Conservation (phyloP, 352 stramenopile genomes). For the Pilasporangium apinafurcum region DNA sequence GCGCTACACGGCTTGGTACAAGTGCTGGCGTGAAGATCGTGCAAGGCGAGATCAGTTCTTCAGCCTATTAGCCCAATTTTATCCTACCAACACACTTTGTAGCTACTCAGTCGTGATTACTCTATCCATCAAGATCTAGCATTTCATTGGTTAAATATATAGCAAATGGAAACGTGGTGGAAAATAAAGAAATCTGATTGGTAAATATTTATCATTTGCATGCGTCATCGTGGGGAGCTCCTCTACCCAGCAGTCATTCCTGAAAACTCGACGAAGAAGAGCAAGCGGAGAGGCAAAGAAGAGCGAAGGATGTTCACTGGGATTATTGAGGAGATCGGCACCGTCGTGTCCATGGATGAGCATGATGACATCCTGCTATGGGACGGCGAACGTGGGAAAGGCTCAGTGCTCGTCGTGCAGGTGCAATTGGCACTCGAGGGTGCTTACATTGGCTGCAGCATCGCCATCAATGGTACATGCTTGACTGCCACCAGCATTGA, state of each 20-base stretch:
- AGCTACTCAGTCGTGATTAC: background rate
- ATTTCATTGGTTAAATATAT: too few species aligned
- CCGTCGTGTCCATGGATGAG: slow-evolving; percentile 89
- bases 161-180: too few species aligned
- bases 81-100: too few species aligned
- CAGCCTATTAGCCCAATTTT: slow-evolving; percentile 13
- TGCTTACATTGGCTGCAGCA: slow-evolving; percentile 91
- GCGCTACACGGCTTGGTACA: slow-evolving; percentile 63
- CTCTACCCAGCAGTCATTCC: too few species aligned
- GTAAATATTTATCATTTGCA: too few species aligned
- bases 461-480: slow-evolving; percentile 97
- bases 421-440: slow-evolving; percentile 77
- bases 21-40: slow-evolving; percentile 66
- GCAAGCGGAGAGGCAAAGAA: too few species aligned
- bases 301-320: slow-evolving; percentile 99
- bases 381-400: slow-evolving; percentile 89
- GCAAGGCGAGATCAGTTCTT: slow-evolving; percentile 22
- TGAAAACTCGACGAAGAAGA: too few species aligned
- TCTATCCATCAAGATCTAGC: too few species aligned
- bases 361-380: slow-evolving; percentile 92
- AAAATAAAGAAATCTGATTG: too few species aligned
- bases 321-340: slow-evolving; percentile 98
- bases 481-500: slow-evolving; percentile 94
- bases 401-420: slow-evolving; percentile 87
- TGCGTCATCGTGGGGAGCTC: too few species aligned